Evolutionary conservation across 768 basidiomycete species (phyloP), one percentile per base, ranked within the genome.

Genomic region (Dioszegia aurantiaca): DNA sequence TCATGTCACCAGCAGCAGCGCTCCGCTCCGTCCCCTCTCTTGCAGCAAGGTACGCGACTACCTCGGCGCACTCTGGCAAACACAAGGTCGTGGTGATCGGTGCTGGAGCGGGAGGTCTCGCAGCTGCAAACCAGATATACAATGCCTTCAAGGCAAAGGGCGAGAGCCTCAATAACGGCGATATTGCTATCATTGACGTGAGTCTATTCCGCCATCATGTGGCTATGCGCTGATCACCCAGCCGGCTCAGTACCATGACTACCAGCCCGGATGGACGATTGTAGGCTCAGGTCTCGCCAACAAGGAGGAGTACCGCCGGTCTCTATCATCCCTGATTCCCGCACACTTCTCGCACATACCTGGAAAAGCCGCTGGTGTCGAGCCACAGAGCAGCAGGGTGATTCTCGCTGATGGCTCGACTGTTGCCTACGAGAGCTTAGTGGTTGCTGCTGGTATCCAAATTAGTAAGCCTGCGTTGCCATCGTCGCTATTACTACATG

Each of bases 231-330:
- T 44, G 36, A 47, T 11, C 9, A n/a, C 14, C 2, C 40, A 72
- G 70, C 83, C 83, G 17, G 84, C 89, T 23, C 81, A 87, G 59
- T 83, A 83, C 48, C 93, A 97, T 77, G 84, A 89, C 75, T 97
- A 94, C 61, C 77, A 93, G 84, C 94, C 94, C 21, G 94, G 93
- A 78, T 97, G 93, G 91, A 94, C 92, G 0, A 83, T 95, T 40
- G 92, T 91, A 37, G 93, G 90, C 14, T 80, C 90, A n/a, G 94
- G 93, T 27, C 81, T 99, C 52, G 80, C 82, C 49, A 69, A 81
- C 40, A 93, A 94, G 77, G 40, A 67, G 27, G 54, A 69, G 3
- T 87, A 87, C 67, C 82, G 84, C 52, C 82, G 83, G 37, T 83
- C 83, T 9, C 80, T 95, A 46, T 72, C 79, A 17, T 82, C 84